These are phyloP conservation scores for Euphrasia arctica DNA, from an alignment of 305 asterid species.

Conservation along the genomic window DNA sequence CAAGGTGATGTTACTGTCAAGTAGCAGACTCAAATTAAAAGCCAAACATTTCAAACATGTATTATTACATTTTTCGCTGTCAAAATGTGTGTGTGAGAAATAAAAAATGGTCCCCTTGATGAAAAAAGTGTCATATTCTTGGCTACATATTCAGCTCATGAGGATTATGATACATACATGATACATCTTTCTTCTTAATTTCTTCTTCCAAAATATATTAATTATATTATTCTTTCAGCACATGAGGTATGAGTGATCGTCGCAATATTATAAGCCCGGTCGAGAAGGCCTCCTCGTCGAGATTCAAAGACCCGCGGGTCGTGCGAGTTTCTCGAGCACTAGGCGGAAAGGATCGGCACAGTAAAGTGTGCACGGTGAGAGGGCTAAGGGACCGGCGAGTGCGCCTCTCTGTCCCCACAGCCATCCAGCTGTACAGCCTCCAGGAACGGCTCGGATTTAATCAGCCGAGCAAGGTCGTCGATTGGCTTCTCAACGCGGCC, in stretches of 20 bases:
- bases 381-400: conserved; percentile 84
- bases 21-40: background rate
- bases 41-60: conserved; percentile 18
- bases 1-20: conserved; percentile 35
- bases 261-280: background rate
- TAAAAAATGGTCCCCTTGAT: conserved; percentile 50
- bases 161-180: background rate
- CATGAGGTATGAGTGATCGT: background rate
- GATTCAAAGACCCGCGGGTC: conserved; percentile 69
- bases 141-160: background rate
- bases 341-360: conserved; percentile 88
- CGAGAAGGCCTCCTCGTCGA: background rate
- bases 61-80: background rate
- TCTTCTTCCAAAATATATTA: no score
- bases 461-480: conserved; percentile 86
- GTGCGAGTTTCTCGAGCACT: conserved; percentile 78
- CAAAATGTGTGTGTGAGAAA: background rate
- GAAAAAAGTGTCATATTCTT: background rate
- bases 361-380: conserved; percentile 76
- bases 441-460: conserved; percentile 77
- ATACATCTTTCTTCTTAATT: no score
- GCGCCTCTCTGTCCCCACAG: conserved; percentile 74
- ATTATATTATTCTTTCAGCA: background rate
- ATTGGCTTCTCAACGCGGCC: conserved; percentile 78
- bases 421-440: conserved; percentile 80